phyloP scores from a whole-genome alignment of 2,329 filamentous ascomycete genomes.

The Remersonia thermophila region DNA sequence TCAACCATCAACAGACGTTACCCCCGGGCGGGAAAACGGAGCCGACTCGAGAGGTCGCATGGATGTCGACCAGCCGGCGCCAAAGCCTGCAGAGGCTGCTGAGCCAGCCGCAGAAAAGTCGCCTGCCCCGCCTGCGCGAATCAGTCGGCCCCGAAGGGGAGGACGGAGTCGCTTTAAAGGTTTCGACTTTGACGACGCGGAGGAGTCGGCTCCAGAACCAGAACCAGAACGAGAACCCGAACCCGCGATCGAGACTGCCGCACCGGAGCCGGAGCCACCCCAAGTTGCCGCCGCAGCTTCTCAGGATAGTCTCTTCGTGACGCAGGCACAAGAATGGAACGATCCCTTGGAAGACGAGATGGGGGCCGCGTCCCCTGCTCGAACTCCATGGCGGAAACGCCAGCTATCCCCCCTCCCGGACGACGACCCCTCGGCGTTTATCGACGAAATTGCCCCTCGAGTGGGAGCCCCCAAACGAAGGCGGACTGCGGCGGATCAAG shows the following conservation, averaged over 20 bases:
- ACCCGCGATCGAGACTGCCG: too few species aligned
- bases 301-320: conserved; percentile 41
- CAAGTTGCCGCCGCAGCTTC: conserved; percentile 18
- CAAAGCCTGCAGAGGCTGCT: conserved; percentile 6
- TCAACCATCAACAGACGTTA: neutral
- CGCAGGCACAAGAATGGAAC: conserved; percentile 30
- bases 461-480: conserved; percentile 70
- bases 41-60: conserved; percentile 9
- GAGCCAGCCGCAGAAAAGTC: conserved; percentile 15
- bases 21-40: conserved; percentile 11
- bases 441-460: conserved; percentile 64
- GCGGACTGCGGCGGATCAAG: conserved; percentile 47
- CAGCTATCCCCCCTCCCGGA: conserved; percentile 28
- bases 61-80: conserved; percentile 17
- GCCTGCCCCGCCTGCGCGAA: conserved; percentile 12
- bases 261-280: neutral
- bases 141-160: conserved; percentile 17
- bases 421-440: conserved; percentile 38
- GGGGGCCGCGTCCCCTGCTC: neutral
- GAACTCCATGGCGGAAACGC: conserved; percentile 31
- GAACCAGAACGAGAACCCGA: conserved; percentile 4
- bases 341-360: conserved; percentile 4
- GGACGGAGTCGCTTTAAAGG: conserved; percentile 53
- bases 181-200: conserved; percentile 44
- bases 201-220: conserved; percentile 20